Percentiles rank a stretch among this genome's conserved stretches.
These are phyloP conservation scores for Phytophthora pini DNA, from an alignment of 352 stramenopile species.

Conservation along the genomic window DNA sequence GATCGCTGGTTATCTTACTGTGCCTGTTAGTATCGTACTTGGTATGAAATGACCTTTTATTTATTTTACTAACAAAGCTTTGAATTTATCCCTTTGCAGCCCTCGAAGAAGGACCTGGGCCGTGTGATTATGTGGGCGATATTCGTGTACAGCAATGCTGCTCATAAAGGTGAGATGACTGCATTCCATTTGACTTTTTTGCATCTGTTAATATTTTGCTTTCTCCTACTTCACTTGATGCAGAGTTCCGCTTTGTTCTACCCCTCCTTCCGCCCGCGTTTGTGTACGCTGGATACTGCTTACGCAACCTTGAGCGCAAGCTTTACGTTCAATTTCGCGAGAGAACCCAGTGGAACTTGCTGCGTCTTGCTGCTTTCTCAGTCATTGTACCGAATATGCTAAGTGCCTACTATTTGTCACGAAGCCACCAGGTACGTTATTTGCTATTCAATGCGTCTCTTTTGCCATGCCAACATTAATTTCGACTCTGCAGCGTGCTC, in stretches of 20 bases:
- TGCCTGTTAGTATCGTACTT: slow-evolving; percentile 42
- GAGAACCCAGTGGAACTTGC: slow-evolving; percentile 62
- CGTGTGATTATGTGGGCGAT: slow-evolving; percentile 73
- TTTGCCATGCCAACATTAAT: background rate
- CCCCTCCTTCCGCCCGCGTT: slow-evolving; percentile 74
- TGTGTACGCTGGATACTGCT: slow-evolving; percentile 79
- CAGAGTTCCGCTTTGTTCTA: slow-evolving; percentile 89
- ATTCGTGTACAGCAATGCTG: slow-evolving; percentile 77
- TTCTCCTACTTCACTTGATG: background rate
- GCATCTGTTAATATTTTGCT: background rate
- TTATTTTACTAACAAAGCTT: background rate
- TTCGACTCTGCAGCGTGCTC: slow-evolving; percentile 51
- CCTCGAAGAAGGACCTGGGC: slow-evolving; percentile 71
- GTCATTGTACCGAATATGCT: slow-evolving; percentile 73
- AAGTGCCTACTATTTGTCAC: slow-evolving; percentile 74
- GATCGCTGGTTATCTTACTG: slow-evolving; percentile 66
- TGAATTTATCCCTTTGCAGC: slow-evolving; percentile 22
- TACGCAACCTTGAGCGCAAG: slow-evolving; percentile 73
- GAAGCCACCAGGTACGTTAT: slow-evolving; percentile 53
- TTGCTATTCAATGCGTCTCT: background rate
- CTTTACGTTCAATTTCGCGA: slow-evolving; percentile 64
- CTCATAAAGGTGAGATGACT: slow-evolving; percentile 75
- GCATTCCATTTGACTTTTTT: background rate
- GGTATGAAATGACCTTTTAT: background rate
- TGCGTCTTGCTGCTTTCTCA: slow-evolving; percentile 51